Evolutionary conservation across 179 eudicot species (phyloP), one percentile per base, ranked within the genome.

Genomic region (Spinacia oleracea): DNA sequence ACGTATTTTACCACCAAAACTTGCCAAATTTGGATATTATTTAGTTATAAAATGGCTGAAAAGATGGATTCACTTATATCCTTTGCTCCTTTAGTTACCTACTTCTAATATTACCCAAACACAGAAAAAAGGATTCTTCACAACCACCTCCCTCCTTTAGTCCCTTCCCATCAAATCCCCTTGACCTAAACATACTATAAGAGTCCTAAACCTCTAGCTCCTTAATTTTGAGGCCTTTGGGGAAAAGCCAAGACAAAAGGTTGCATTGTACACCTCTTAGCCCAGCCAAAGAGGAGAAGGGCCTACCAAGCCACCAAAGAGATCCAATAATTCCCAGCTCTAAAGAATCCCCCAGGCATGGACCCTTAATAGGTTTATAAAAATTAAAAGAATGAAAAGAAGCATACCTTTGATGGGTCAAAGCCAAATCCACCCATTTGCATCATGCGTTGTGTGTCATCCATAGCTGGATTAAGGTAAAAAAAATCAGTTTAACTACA

Each of bases 381-480:
- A 45, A 23, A n/a, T n/a, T n/a, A 55, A 70, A 64, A 34, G 45
- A 23, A 55, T 66, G 59, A 42, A 45, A 23, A 55, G 66, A 59
- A 42, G 35, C 71, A 68, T 84, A 95, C 98, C 97, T 88, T 93
- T 70, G 91, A 74, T 35, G 98, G 86, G 79, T 95, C 98, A 45
- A 88, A 81, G 64, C 98, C 98, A 84, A 95, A 93, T 79, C 98
- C 97, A 81, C 98, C 85, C 98, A 94, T 94, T 85, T 92, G 98
- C 98, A 92, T 94, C 98, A 94, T 94, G 46, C 90, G 91, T 72
- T 94, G 98, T 12, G 98, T 92, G 82, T 91, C 98, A 84, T 94
- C 98, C 84, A 86, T 90, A 76, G 96, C 98, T 94, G 90, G 79
- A 88, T 76, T 14, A 46, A 81, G 71, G 72, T 74, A 40, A 45